Conservation (phyloP, 2,329 filamentous ascomycete species). For the Pseudodiploospora longispora region DNA sequence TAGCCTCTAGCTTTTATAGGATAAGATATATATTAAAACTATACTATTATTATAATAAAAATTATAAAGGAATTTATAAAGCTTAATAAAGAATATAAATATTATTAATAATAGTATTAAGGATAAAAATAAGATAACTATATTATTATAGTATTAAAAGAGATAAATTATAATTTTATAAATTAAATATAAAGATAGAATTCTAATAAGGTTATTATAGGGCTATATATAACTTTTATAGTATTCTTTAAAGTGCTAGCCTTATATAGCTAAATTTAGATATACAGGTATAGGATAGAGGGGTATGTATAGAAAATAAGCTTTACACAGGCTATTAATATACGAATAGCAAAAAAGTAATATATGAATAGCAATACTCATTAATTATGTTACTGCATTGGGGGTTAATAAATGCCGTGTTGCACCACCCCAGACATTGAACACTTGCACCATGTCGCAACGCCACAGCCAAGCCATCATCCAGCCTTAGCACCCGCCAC, state of each 20-base stretch:
- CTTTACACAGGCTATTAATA: not conserved
- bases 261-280: not conserved
- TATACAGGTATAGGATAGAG: not conserved
- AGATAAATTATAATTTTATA: not conserved
- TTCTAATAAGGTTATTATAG: not conserved
- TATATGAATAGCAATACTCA: constrained; percentile 6
- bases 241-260: not conserved
- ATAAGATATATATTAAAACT: not conserved
- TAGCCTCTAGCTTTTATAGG: not conserved
- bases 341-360: not conserved
- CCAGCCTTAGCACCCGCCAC: no score
- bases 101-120: no score
- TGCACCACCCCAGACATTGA: no score
- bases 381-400: no score
- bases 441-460: no score
- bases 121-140: no score
- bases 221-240: not conserved
- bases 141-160: no score
- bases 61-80: no score
- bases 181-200: not conserved
- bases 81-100: no score
- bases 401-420: no score
- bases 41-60: no score
- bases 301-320: not conserved
- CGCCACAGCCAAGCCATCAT: no score